Evolutionary conservation across 345 rosid genomes (phyloP), one percentile per base, ranked within the genome.

Genomic region (Citrus glauca): DNA sequence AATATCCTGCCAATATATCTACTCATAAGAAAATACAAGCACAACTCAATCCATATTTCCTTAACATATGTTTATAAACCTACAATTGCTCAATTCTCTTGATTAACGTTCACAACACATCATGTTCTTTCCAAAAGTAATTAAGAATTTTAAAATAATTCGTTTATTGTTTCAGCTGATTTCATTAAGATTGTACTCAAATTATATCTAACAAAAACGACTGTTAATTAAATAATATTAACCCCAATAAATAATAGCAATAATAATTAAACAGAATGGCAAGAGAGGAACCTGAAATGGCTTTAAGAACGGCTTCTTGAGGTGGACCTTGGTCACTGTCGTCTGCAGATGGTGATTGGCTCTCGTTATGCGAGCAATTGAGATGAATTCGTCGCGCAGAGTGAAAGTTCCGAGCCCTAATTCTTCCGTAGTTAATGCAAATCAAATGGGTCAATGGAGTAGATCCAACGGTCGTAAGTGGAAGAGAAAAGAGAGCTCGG

Each of bases 291-390:
- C 99, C 98, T 85, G 99, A 93, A 83, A 96, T 93, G 71, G 97
- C 98, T 81, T 90, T 96, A 64, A 96, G 95, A 74, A 96, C 90
- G 61, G 98, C 98, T 87, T 96, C 99, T 74, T 92, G 98, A 57
- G 98, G 95, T 4, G 95, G 98, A 0, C 86, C 93, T 77, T 92
- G 94, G 67, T 93, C 98, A 35, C 82, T 77, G 25, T 88, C 88
- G 42, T 78, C 89, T 53, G 79, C 86, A 6, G 69, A 63, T 9
- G 81, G 50, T 37, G 77, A 20, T 19, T 79, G 69, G 27, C 48
- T 45, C 4, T 78, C 80, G 24, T 86, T 78, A 53, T 73, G 40
- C 63, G 83, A 89, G 85, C 92, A 89, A 80, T 33, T 75, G 60
- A 85, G 84, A 61, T 69, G 89, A 69, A 64, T 57, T 50, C 72